Evolutionary conservation across 225 moss, liverwort and hornwort species (phyloP).

Genomic region (Physcomitrellopsis africana): DNA sequence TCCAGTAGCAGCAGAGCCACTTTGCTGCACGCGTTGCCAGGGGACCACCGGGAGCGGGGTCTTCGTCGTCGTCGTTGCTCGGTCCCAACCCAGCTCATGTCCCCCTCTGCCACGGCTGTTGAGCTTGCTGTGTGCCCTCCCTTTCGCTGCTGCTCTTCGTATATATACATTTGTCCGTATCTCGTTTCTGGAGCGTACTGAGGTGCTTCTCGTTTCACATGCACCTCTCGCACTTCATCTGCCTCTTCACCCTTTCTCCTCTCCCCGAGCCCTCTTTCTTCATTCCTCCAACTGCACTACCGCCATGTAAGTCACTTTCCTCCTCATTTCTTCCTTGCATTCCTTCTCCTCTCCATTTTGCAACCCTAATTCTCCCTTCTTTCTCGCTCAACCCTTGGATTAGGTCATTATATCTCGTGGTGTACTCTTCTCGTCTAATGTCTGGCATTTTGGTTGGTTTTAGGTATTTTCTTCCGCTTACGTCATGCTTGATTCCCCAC

Average conservation of each 20-base stretch:
- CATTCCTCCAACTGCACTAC: neutral
- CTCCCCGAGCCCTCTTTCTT: neutral
- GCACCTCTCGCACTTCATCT: slow-evolving; percentile 3
- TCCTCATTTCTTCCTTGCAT: too few relatives aligned
- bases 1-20: too few relatives aligned
- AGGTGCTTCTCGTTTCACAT: neutral
- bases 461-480: slow-evolving; percentile 13
- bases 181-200: neutral
- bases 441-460: neutral
- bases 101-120: too few relatives aligned
- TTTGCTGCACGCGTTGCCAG: too few relatives aligned
- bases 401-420: slow-evolving; percentile 12
- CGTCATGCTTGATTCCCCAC: slow-evolving; percentile 14
- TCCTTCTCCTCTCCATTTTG: neutral
- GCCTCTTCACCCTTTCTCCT: neutral
- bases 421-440: neutral
- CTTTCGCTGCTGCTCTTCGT: too few relatives aligned
- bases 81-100: too few relatives aligned
- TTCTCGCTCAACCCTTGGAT: neutral
- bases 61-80: too few relatives aligned
- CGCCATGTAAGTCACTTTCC: too few relatives aligned
- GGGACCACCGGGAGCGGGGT: too few relatives aligned
- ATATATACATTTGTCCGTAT: too few relatives aligned
- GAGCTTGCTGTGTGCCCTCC: too few relatives aligned
- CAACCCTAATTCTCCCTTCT: neutral